A percentile compares a stretch with the other conserved stretches of the same genome.
Evolutionary conservation across 345 rosid species (phyloP).

Genomic region (Corchorus olitorius): DNA sequence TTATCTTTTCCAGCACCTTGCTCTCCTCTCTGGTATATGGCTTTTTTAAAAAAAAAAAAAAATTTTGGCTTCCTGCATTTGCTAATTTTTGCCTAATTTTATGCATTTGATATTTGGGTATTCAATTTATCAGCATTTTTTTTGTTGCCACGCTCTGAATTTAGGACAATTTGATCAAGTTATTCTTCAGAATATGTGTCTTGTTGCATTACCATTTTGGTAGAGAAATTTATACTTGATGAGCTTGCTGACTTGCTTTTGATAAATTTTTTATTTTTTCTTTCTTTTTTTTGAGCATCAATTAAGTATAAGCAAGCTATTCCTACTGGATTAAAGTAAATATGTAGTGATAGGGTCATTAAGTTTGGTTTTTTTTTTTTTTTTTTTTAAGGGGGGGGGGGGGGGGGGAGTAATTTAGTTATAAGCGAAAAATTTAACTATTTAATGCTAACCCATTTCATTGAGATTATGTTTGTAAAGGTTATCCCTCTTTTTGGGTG

Average conservation of each 20-base stretch:
- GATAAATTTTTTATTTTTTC: background rate
- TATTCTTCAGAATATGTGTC: background rate
- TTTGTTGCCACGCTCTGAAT: background rate
- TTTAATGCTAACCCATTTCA: background rate
- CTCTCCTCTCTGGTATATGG: background rate
- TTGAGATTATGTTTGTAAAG: constrained; percentile 7
- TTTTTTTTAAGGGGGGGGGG: no score
- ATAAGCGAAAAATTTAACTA: background rate
- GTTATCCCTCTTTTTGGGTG: background rate
- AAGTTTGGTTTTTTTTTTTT: no score
- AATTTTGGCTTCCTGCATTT: no score
- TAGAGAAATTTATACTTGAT: background rate
- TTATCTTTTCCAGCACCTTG: background rate
- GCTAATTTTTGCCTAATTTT: background rate
- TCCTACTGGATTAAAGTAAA: background rate
- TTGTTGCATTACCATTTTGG: background rate
- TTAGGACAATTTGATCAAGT: background rate
- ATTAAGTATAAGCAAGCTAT: constrained; percentile 2
- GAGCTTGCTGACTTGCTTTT: background rate
- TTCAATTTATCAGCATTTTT: background rate
- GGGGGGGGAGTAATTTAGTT: background rate
- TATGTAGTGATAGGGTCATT: background rate
- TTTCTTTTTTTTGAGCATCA: background rate
- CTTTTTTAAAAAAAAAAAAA: no score
- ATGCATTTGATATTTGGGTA: background rate